phyloP scores from a whole-genome alignment of 2,329 filamentous ascomycete genomes.

The Juglanconis oblonga region DNA sequence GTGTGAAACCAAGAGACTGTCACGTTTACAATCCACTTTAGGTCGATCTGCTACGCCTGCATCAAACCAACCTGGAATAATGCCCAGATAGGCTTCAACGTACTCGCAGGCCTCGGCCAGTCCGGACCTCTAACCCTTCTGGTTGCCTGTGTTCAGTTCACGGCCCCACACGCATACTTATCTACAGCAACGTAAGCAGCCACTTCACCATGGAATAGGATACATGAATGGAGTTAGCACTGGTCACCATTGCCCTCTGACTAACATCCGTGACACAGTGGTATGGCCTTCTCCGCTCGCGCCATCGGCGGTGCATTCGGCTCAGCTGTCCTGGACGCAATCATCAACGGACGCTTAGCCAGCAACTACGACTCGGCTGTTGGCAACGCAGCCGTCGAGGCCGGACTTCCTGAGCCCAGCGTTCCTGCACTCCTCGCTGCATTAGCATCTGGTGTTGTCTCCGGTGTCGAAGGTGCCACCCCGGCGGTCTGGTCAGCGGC shows the following conservation, averaged over 20 bases:
- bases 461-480: constrained; percentile 35
- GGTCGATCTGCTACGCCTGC: constrained; percentile 42
- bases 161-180: constrained; percentile 49
- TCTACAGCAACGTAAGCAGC: constrained; percentile 43
- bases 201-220: neutral
- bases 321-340: constrained; percentile 48
- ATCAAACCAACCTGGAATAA: constrained; percentile 41
- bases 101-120: constrained; percentile 47
- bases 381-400: constrained; percentile 35
- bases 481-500: constrained; percentile 35
- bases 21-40: constrained; percentile 19
- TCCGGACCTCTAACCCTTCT: constrained; percentile 48
- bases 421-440: constrained; percentile 37
- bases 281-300: constrained; percentile 49
- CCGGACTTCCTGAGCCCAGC: constrained; percentile 39
- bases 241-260: neutral
- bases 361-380: constrained; percentile 39
- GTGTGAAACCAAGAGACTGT: neutral
- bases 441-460: constrained; percentile 31
- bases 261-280: constrained; percentile 19
- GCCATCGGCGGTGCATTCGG: constrained; percentile 53
- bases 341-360: constrained; percentile 45
- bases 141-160: constrained; percentile 49
- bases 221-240: no score
- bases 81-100: constrained; percentile 45